These are phyloP conservation scores for Blastocystis sp. DNA, from an alignment of 352 stramenopile genomes.

Conservation along the genomic window DNA sequence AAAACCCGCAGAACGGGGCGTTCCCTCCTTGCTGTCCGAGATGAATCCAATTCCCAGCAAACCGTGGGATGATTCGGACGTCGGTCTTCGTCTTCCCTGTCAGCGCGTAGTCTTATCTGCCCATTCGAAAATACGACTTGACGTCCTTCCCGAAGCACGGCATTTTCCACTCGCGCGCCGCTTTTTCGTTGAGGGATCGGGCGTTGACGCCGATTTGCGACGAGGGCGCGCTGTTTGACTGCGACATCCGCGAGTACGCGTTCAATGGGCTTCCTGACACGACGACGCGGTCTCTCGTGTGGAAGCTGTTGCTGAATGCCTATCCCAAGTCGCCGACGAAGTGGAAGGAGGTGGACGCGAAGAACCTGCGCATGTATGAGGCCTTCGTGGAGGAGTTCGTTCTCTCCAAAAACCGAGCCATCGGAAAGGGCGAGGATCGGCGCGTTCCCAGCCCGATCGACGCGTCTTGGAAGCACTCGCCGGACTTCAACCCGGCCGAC, in stretches of 20 bases:
- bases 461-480: conserved; percentile 21
- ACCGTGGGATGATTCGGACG: conserved; percentile 20
- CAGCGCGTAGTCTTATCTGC: conserved; percentile 35
- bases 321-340: conserved; percentile 26
- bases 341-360: conserved; percentile 19
- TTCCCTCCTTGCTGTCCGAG: background rate
- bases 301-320: conserved; percentile 61
- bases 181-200: background rate
- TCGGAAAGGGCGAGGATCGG: conserved; percentile 6
- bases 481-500: background rate
- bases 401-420: conserved; percentile 2
- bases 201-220: conserved; percentile 15
- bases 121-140: conserved; percentile 43
- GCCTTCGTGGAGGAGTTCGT: conserved; percentile 69
- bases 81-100: background rate
- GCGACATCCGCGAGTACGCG: conserved; percentile 62
- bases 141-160: background rate
- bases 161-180: background rate
- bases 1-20: conserved; percentile 16
- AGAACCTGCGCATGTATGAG: conserved; percentile 45
- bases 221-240: conserved; percentile 30
- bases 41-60: background rate
- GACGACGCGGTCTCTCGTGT: conserved; percentile 50
- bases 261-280: conserved; percentile 63
- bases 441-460: conserved; percentile 60